Evolutionary conservation across 2,329 filamentous ascomycete genomes (phyloP).

Genomic region (Penicillium olsonii): DNA sequence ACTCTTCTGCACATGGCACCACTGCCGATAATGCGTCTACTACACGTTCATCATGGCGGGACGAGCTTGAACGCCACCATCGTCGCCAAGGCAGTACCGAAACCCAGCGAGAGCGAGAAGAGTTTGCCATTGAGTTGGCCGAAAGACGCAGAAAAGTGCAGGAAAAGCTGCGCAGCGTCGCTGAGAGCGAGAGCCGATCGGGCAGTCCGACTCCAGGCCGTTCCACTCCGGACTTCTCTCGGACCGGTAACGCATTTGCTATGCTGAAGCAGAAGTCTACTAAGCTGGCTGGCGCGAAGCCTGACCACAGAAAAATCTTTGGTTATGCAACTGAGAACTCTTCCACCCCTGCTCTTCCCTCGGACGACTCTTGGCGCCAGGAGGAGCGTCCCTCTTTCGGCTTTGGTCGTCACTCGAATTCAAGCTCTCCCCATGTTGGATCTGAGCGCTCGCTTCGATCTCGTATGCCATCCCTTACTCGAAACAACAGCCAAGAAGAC

Average conservation of each 20-base stretch:
- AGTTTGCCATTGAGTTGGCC: slow-evolving; percentile 51
- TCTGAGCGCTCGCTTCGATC: slow-evolving; percentile 31
- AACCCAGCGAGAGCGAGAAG: slow-evolving; percentile 51
- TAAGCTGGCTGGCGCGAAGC: slow-evolving; percentile 33
- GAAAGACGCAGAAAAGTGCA: slow-evolving; percentile 50
- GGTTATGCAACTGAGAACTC: slow-evolving; percentile 41
- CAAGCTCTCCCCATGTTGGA: slow-evolving; percentile 40
- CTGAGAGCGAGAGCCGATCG: slow-evolving; percentile 46
- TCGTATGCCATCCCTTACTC: slow-evolving; percentile 28
- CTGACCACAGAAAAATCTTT: slow-evolving; percentile 44
- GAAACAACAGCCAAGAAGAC: slow-evolving; percentile 36
- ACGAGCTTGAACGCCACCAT: slow-evolving; percentile 48
- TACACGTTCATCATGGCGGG: slow-evolving; percentile 46
- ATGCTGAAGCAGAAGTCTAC: slow-evolving; percentile 45
- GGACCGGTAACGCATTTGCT: slow-evolving; percentile 46
- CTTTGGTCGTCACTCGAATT: slow-evolving; percentile 39
- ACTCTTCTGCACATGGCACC: slow-evolving; percentile 13
- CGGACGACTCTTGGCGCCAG: slow-evolving; percentile 40
- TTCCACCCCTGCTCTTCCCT: slow-evolving; percentile 38
- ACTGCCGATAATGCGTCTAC: background rate
- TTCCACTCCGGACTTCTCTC: slow-evolving; percentile 35
- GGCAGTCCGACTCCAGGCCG: slow-evolving; percentile 43
- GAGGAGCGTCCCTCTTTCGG: slow-evolving; percentile 35
- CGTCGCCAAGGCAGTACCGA: slow-evolving; percentile 49
- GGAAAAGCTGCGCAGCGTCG: slow-evolving; percentile 48